Percentiles rank a stretch among this genome's conserved stretches.
phyloP scores from a whole-genome alignment of 2,329 filamentous ascomycete genomes.

The Penicillium sp. region DNA sequence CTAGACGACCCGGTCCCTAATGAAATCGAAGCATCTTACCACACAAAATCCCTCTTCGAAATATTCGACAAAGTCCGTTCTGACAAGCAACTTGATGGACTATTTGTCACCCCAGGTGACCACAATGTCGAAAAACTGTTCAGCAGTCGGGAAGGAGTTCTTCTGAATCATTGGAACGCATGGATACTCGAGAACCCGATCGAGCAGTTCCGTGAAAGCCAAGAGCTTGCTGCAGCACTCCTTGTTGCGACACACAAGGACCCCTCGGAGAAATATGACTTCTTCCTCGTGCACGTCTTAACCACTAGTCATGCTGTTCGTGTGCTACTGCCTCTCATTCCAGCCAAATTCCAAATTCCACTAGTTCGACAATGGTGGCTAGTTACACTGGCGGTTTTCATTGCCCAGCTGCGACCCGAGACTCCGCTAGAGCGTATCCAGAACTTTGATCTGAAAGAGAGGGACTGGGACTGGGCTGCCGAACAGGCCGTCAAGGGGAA shows the following conservation, averaged over 20 bases:
- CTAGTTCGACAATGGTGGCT: conserved; percentile 91
- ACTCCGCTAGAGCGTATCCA: conserved; percentile 70
- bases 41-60: conserved; percentile 66
- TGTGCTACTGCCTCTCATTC: conserved; percentile 79
- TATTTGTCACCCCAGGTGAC: conserved; percentile 63
- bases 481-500: conserved; percentile 70
- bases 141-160: conserved; percentile 66
- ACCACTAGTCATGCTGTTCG: conserved; percentile 87
- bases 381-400: conserved; percentile 75
- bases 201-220: conserved; percentile 75
- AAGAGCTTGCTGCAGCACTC: conserved; percentile 57
- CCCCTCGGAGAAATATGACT: conserved; percentile 68
- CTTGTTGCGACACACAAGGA: conserved; percentile 40
- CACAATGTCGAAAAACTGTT: conserved; percentile 72
- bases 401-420: conserved; percentile 72
- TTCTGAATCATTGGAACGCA: conserved; percentile 89
- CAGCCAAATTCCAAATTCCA: conserved; percentile 70
- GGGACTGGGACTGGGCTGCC: conserved; percentile 77
- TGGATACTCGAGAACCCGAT: conserved; percentile 74
- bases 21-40: conserved; percentile 61
- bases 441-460: conserved; percentile 62
- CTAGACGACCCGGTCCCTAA: conserved; percentile 76
- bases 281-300: conserved; percentile 80
- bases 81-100: conserved; percentile 71
- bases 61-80: conserved; percentile 70